phyloP scores from a whole-genome alignment of 2,329 filamentous ascomycete genomes.

The Colletotrichum echinochloae region DNA sequence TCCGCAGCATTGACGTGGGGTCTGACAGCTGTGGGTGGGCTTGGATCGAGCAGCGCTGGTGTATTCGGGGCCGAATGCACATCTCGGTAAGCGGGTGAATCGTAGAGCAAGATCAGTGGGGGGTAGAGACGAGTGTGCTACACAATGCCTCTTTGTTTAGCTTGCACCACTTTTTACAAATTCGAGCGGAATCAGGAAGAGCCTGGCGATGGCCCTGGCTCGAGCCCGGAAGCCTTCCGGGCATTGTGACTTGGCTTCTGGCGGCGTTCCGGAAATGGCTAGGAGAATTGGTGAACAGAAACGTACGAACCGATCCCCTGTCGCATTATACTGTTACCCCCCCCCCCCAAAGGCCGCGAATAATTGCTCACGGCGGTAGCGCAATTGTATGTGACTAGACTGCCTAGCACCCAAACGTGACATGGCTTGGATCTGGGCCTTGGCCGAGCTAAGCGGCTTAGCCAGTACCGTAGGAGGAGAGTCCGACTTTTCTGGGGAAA shows the following conservation, averaged over 20 bases:
- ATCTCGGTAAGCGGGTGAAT: slow-evolving; percentile 48
- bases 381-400: background rate
- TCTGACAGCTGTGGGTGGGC: slow-evolving; percentile 56
- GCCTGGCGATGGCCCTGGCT: slow-evolving; percentile 6
- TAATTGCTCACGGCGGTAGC: slow-evolving; percentile 1
- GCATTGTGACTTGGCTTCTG: slow-evolving; percentile 7
- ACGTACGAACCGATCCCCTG: slow-evolving; percentile 23
- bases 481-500: slow-evolving; percentile 10
- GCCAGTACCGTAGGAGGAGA: slow-evolving; percentile 18
- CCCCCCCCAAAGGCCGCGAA: background rate
- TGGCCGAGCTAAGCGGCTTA: slow-evolving; percentile 10
- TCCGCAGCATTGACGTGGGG: slow-evolving; percentile 61
- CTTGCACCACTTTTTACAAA: slow-evolving; percentile 7
- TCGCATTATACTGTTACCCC: background rate
- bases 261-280: slow-evolving; percentile 22
- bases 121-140: background rate
- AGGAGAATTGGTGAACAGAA: slow-evolving; percentile 5
- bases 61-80: slow-evolving; percentile 62
- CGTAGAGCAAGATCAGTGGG: background rate
- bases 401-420: slow-evolving; percentile 18
- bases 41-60: slow-evolving; percentile 58
- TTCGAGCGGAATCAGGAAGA: background rate
- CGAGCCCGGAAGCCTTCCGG: slow-evolving; percentile 8
- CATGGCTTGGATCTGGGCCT: slow-evolving; percentile 25
- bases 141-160: slow-evolving; percentile 24